A percentile compares a stretch with the other conserved stretches of the same genome.
Evolutionary conservation across 1,284 basidiomycete genomes (phyloP).

Genomic region (Fomitiporia mediterranea): DNA sequence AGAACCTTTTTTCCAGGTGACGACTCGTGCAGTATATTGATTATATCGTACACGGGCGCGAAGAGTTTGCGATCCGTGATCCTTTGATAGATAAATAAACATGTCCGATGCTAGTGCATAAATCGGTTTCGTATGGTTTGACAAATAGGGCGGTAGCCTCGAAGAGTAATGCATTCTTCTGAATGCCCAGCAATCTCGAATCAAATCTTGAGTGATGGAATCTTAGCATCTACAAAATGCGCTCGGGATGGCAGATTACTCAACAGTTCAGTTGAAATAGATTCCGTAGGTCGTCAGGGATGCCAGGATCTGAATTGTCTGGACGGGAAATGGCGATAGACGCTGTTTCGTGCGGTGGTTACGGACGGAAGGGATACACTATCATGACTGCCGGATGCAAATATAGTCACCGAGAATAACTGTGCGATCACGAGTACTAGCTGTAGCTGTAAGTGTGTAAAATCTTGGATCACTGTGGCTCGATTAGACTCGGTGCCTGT

Average conservation of each 20-base stretch:
- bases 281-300: neutral
- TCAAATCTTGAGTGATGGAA: neutral
- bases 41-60: neutral
- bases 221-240: neutral
- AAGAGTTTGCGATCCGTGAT: neutral
- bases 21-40: neutral
- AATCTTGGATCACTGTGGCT: neutral
- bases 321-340: neutral
- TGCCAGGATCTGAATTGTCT: neutral
- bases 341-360: too few relatives aligned
- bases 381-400: neutral
- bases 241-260: conserved; percentile 2
- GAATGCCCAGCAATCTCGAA: neutral
- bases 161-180: too few relatives aligned
- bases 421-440: neutral
- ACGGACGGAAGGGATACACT: too few relatives aligned
- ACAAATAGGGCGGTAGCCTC: too few relatives aligned
- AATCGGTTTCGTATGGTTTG: too few relatives aligned
- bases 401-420: too few relatives aligned
- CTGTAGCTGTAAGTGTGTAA: neutral
- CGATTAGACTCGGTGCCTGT: neutral
- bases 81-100: neutral
- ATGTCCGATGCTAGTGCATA: neutral
- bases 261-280: neutral
- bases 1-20: conserved; percentile 2